Percentiles rank a stretch among this genome's conserved stretches.
These are phyloP conservation scores for Nemania sp. DNA, from an alignment of 2,329 filamentous ascomycete species.

Conservation along the genomic window DNA sequence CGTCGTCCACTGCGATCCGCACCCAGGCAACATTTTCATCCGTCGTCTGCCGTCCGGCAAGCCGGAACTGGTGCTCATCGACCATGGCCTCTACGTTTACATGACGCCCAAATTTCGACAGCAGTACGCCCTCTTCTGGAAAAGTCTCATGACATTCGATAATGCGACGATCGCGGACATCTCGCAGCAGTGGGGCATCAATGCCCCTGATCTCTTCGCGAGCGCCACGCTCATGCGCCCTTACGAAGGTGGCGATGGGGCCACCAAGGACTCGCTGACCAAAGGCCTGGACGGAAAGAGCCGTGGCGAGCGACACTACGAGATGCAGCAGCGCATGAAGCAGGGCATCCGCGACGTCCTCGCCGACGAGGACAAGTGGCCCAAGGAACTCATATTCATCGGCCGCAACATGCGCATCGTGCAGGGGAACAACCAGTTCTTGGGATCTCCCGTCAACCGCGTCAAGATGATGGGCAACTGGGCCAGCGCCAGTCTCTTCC, in stretches of 20 bases:
- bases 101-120: slow-evolving; percentile 83
- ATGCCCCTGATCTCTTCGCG: slow-evolving; percentile 87
- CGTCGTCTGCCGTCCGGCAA: slow-evolving; percentile 80
- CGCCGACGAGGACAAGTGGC: slow-evolving; percentile 84
- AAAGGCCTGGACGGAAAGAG: slow-evolving; percentile 63
- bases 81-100: slow-evolving; percentile 94
- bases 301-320: slow-evolving; percentile 76
- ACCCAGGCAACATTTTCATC: slow-evolving; percentile 97
- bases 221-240: slow-evolving; percentile 87
- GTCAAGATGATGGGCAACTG: slow-evolving; percentile 93
- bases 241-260: slow-evolving; percentile 81
- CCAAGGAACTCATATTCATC: slow-evolving; percentile 89
- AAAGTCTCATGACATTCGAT: slow-evolving; percentile 90
- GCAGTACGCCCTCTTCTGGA: slow-evolving; percentile 92
- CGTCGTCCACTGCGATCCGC: slow-evolving; percentile 92
- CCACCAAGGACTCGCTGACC: slow-evolving; percentile 67
- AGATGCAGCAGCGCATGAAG: slow-evolving; percentile 86
- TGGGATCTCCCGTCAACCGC: slow-evolving; percentile 87
- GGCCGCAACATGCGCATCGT: slow-evolving; percentile 91
- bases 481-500: slow-evolving; percentile 82
- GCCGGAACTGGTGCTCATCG: slow-evolving; percentile 90
- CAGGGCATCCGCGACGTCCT: slow-evolving; percentile 70
- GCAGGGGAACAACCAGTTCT: slow-evolving; percentile 88
- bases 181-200: slow-evolving; percentile 82
- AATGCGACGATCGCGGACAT: slow-evolving; percentile 76